Conservation (phyloP, 2,329 filamentous ascomycete species). For the Talaromyces pinophilus region DNA sequence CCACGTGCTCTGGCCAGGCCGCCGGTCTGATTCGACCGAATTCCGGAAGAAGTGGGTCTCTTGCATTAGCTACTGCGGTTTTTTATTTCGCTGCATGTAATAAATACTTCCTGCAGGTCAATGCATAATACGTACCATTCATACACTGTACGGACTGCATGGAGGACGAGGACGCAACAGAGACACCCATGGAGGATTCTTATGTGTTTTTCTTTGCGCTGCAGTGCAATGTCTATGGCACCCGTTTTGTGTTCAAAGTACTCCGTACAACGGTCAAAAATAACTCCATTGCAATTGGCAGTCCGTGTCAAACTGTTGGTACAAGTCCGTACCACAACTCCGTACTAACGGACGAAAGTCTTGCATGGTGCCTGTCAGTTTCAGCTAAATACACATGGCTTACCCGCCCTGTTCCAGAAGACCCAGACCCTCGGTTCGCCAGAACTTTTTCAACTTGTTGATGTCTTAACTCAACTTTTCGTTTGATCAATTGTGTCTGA, state of each 20-base stretch:
- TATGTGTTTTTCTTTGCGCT: background rate
- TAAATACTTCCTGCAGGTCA: background rate
- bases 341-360: background rate
- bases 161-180: background rate
- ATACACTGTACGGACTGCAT: background rate
- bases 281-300: background rate
- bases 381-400: background rate
- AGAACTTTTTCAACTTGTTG: background rate
- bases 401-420: background rate
- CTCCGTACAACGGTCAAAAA: background rate
- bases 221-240: background rate
- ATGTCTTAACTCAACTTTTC: background rate
- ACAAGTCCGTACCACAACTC: background rate
- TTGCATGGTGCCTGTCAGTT: background rate
- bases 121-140: background rate
- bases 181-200: background rate
- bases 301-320: background rate
- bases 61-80: background rate
- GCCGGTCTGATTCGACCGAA: background rate
- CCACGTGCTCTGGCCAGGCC: background rate
- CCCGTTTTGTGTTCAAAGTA: background rate
- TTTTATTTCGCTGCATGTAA: background rate
- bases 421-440: background rate
- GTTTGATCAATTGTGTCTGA: background rate
- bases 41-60: constrained; percentile 1